Conservation (phyloP, 1,284 basidiomycete species). For the Cystobasidium sp. region DNA sequence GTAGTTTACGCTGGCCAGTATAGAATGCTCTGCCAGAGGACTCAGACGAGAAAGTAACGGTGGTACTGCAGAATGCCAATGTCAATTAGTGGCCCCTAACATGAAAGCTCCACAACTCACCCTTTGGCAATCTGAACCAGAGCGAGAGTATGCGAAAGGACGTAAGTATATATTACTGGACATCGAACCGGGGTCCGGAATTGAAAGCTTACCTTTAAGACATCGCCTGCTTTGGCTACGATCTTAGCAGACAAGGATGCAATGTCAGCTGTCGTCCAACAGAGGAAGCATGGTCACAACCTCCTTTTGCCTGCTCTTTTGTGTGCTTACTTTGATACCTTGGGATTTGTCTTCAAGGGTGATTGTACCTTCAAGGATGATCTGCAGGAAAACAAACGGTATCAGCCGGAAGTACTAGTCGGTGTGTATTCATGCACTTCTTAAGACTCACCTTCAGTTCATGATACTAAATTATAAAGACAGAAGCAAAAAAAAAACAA, state of each 20-base stretch:
- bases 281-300: background rate
- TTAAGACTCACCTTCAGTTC: constrained; percentile 48
- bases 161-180: background rate
- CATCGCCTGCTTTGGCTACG: constrained; percentile 44
- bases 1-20: constrained; percentile 40
- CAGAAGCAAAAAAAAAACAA: background rate
- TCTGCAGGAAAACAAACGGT: constrained; percentile 11
- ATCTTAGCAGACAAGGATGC: constrained; percentile 21
- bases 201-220: constrained; percentile 37
- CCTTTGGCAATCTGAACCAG: constrained; percentile 25
- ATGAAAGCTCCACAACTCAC: background rate
- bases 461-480: constrained; percentile 24
- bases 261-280: background rate
- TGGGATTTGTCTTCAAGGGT: constrained; percentile 40
- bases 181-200: too few relatives aligned
- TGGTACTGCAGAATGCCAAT: constrained; percentile 28
- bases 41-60: constrained; percentile 46
- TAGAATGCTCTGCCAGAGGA: constrained; percentile 43
- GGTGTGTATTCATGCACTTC: too few relatives aligned
- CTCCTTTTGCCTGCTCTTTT: background rate
- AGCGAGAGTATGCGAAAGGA: background rate
- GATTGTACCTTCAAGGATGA: constrained; percentile 48
- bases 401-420: background rate
- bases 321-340: constrained; percentile 19
- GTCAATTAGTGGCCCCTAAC: too few relatives aligned